Base-by-base conservation (phyloP, 306 rosid species). In the Cucurbita ficifolia region DNA sequence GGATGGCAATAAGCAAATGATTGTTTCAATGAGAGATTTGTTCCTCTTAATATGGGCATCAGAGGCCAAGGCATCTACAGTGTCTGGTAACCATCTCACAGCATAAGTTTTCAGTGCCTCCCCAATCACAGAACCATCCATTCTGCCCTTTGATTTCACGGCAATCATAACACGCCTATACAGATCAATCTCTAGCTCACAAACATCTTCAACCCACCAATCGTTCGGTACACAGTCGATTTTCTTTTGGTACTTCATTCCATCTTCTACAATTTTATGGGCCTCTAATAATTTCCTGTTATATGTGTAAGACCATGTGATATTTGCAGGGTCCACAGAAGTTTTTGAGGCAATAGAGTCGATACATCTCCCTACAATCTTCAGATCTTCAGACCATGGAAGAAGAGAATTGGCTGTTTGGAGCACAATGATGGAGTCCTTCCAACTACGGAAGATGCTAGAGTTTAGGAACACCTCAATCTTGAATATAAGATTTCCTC, bases 131-230 rank as follows among this genome's bases (percentile, higher is more conserved):
- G 78, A 50, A 16, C 96, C 87, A 38, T 95, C 96, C 97, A 95
- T 95, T 83, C 99, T 89, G 70, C 99, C 99, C 84, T 95, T 95
- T 0, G 96, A 91, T 79, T 88, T 95, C 72, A 95, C 87, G 6
- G 89, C 78, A 68, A 91, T 76, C 96, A 95, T 89, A 19, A 95
- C 88, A 8, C 96, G 81, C 78, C 80, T 91, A 82, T 89, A 95
- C 51, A 89, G 89, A 84, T 95, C 97, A 49, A 95, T 85, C 73
- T 95, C 99, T 73, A 95, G 85, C 82, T 95, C 97, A 55, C 99
- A 91, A 80, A 95, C 85, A 79, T 95, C 99, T 81, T 95, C 99
- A 62, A 95, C 91, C 99, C 99, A 95, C 99, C 99, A 95, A 84
- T 95, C 99, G 78, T 78, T 85, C 9, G 97, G 96, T 69, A 95